phyloP scores from a whole-genome alignment of 768 basidiomycete species.

The Austroboletus eburneus region DNA sequence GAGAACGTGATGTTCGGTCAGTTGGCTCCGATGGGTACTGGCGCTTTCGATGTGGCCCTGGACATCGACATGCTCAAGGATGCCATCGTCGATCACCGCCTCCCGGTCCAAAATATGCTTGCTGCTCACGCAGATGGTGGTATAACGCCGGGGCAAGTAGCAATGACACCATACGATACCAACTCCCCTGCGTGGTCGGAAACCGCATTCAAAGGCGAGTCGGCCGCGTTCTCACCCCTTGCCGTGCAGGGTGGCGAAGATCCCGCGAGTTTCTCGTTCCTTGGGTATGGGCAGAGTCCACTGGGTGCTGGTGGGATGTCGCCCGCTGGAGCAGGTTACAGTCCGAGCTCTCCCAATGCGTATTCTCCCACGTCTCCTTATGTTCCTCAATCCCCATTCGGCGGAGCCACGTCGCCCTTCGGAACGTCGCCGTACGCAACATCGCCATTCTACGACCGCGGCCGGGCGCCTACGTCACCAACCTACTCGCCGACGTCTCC shows the following conservation, averaged over 20 bases:
- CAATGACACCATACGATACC: slow-evolving; percentile 95
- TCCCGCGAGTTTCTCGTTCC: slow-evolving; percentile 65
- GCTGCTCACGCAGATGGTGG: slow-evolving; percentile 78
- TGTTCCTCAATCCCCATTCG: slow-evolving; percentile 79
- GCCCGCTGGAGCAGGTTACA: slow-evolving; percentile 82
- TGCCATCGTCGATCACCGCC: slow-evolving; percentile 92
- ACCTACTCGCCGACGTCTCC: slow-evolving; percentile 89
- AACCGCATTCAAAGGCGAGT: slow-evolving; percentile 72
- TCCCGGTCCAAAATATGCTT: slow-evolving; percentile 80
- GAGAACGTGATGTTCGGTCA: slow-evolving; percentile 99
- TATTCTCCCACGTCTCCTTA: slow-evolving; percentile 91
- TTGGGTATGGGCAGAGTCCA: slow-evolving; percentile 84
- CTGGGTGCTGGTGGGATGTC: slow-evolving; percentile 84
- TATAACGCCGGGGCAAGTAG: slow-evolving; percentile 88
- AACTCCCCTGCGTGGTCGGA: slow-evolving; percentile 86
- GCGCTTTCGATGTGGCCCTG: slow-evolving; percentile 90
- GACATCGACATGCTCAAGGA: slow-evolving; percentile 99
- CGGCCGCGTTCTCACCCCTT: slow-evolving; percentile 93
- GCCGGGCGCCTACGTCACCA: slow-evolving; percentile 68
- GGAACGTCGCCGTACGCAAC: slow-evolving; percentile 78
- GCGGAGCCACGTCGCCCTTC: slow-evolving; percentile 79
- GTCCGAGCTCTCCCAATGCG: slow-evolving; percentile 85
- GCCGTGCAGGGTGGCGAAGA: slow-evolving; percentile 86
- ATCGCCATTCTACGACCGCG: slow-evolving; percentile 75
- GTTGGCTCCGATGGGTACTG: slow-evolving; percentile 99